Conservation (phyloP, 805 yeast genomes). For the Ogataea nonfermentans region DNA sequence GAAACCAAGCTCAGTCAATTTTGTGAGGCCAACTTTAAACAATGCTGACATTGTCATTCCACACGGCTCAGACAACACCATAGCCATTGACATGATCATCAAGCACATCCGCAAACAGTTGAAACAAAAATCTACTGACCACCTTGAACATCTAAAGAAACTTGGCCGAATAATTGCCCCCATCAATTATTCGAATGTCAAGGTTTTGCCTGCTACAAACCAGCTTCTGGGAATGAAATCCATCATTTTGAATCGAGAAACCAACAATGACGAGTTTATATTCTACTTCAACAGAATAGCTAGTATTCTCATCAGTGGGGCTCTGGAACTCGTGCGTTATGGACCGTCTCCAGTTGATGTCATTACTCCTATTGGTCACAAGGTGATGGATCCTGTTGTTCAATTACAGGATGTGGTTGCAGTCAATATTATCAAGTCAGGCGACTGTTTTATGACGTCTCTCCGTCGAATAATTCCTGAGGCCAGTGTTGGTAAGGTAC, state of each 20-base stretch:
- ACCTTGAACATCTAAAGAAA: slow-evolving; percentile 58
- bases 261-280: slow-evolving; percentile 73
- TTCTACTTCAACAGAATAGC: slow-evolving; percentile 87
- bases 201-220: slow-evolving; percentile 47
- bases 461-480: slow-evolving; percentile 75
- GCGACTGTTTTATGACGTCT: slow-evolving; percentile 86
- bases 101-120: slow-evolving; percentile 77
- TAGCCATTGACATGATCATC: slow-evolving; percentile 78
- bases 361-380: slow-evolving; percentile 42
- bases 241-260: slow-evolving; percentile 53
- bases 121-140: slow-evolving; percentile 59
- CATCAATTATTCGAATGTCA: slow-evolving; percentile 35
- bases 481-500: slow-evolving; percentile 73
- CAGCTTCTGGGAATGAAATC: slow-evolving; percentile 75
- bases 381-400: slow-evolving; percentile 27
- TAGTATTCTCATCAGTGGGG: slow-evolving; percentile 62
- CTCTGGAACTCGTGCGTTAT: slow-evolving; percentile 57
- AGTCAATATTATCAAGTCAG: slow-evolving; percentile 81
- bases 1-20: slow-evolving; percentile 83
- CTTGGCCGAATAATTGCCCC: slow-evolving; percentile 46
- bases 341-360: slow-evolving; percentile 20
- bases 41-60: slow-evolving; percentile 90
- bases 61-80: slow-evolving; percentile 75
- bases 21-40: slow-evolving; percentile 71
- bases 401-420: slow-evolving; percentile 58